Conservation (phyloP, 73 alveolate species). For the Symbiodinium pilosum region DNA sequence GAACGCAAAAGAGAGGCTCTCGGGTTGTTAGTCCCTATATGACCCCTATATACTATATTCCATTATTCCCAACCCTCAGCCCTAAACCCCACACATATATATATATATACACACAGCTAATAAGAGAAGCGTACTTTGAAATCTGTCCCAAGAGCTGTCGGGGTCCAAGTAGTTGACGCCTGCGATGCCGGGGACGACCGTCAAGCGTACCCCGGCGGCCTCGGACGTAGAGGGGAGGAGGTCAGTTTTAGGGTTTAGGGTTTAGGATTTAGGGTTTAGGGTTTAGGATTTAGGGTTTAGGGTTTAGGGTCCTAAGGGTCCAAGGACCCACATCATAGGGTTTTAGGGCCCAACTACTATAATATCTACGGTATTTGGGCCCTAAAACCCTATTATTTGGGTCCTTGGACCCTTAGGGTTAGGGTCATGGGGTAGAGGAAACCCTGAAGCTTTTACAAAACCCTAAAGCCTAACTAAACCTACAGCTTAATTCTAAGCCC, state of each 20-base stretch:
- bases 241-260: too few relatives aligned
- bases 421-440: too few relatives aligned
- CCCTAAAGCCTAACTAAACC: too few relatives aligned
- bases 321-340: not conserved
- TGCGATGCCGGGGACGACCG: slow-evolving; percentile 32
- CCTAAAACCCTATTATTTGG: not conserved
- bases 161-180: slow-evolving; percentile 77
- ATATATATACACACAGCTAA: too few relatives aligned
- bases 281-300: not conserved
- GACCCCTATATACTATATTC: not conserved
- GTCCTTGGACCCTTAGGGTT: too few relatives aligned
- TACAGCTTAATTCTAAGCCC: too few relatives aligned
- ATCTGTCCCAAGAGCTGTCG: slow-evolving; percentile 61
- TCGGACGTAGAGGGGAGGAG: too few relatives aligned
- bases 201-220: slow-evolving; percentile 48
- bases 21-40: too few relatives aligned
- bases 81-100: not conserved
- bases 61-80: not conserved
- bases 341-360: not conserved
- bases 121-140: slow-evolving; percentile 18
- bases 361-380: too few relatives aligned
- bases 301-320: not conserved
- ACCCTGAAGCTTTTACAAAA: too few relatives aligned
- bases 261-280: not conserved
- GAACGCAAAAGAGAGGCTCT: not conserved